A percentile compares a stretch with the other conserved stretches of the same genome.
Conservation (phyloP, 768 basidiomycete genomes). For the Tremella yokohamensis region DNA sequence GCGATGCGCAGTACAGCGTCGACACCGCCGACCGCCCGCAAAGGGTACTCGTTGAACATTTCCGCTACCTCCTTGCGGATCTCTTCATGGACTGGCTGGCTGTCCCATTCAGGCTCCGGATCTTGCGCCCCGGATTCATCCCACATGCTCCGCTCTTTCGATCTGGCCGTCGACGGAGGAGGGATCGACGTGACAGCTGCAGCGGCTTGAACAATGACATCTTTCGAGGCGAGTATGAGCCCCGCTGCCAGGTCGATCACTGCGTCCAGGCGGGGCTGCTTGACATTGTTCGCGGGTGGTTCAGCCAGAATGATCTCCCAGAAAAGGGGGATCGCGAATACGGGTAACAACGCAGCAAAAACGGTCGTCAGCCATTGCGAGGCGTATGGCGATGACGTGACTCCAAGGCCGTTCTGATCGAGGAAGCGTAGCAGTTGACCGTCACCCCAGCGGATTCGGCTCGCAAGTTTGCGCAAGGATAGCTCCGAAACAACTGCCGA, state of each 20-base stretch:
- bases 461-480: constrained; percentile 18
- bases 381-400: neutral
- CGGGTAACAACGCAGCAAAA: neutral
- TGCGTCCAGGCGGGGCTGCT: neutral
- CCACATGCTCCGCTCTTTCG: neutral
- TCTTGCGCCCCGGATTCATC: neutral
- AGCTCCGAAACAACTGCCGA: neutral
- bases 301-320: constrained; percentile 1
- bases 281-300: neutral
- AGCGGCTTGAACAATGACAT: neutral
- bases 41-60: neutral
- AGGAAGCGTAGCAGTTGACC: constrained; percentile 16
- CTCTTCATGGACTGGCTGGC: neutral
- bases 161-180: neutral
- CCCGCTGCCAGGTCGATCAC: neutral
- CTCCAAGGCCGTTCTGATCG: constrained; percentile 29
- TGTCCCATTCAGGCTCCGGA: constrained; percentile 1
- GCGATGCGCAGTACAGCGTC: constrained; percentile 25
- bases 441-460: constrained; percentile 41
- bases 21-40: constrained; percentile 32
- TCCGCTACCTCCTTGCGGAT: neutral
- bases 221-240: neutral
- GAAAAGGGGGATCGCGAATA: neutral
- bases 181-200: neutral
- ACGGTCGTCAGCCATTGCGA: neutral